Percentiles rank a stretch among this genome's conserved stretches.
Conservation (phyloP, 345 rosid genomes). For the Salix arbutifolia region DNA sequence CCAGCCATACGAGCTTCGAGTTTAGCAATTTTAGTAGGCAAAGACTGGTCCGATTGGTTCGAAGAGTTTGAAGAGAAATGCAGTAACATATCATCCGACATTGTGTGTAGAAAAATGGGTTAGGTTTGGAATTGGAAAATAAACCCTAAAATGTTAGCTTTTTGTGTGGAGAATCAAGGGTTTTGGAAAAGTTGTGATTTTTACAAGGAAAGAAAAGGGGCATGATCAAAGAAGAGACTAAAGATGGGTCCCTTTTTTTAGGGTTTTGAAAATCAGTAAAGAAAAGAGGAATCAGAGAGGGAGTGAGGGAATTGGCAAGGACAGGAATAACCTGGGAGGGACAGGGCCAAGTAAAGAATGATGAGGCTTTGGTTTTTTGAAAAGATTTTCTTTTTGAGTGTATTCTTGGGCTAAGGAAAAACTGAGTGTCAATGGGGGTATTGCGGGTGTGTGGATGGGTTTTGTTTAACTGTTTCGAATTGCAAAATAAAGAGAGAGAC, state of each 20-base stretch:
- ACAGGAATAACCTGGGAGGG: not conserved
- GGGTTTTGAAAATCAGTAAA: conserved; percentile 9
- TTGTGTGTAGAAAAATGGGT: not conserved
- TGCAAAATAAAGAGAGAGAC: no score
- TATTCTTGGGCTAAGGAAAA: not conserved
- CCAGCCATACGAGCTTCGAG: conserved; percentile 99
- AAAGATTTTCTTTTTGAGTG: not conserved
- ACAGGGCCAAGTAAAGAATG: not conserved
- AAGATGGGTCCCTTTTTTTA: not conserved
- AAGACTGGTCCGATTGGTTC: conserved; percentile 88
- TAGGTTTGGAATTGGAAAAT: not conserved
- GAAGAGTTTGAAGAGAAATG: conserved; percentile 97
- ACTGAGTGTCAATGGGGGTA: not conserved
- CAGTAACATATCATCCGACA: conserved; percentile 87
- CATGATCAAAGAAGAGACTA: not conserved
- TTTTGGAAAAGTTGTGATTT: not conserved
- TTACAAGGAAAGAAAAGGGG: no score
- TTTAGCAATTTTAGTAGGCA: conserved; percentile 93
- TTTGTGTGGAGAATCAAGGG: not conserved
- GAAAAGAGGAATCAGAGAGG: not conserved
- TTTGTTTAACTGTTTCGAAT: no score
- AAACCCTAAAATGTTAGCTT: not conserved
- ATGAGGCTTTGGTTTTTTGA: not conserved
- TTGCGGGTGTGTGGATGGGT: not conserved
- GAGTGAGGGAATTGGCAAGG: not conserved